Evolutionary conservation across 306 rosid genomes (phyloP).

Genomic region (Malus sylvestris): DNA sequence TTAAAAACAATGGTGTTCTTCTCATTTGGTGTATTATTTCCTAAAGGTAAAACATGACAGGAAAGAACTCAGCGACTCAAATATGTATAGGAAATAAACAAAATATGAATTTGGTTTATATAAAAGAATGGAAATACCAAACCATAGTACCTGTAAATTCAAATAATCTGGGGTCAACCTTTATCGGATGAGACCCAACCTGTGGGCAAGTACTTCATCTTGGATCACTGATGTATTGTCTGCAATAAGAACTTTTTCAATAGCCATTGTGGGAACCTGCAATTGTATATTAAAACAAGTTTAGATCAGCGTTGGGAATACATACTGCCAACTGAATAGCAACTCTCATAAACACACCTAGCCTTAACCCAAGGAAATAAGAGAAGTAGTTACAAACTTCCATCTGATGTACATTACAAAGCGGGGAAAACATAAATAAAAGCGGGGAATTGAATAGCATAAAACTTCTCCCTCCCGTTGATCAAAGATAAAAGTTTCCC

Average conservation of each 20-base stretch:
- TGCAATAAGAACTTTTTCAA: constrained; percentile 81
- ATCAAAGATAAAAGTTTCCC: too few species aligned
- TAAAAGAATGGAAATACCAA: not conserved
- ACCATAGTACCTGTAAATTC: constrained; percentile 63
- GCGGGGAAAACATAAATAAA: too few species aligned
- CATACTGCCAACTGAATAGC: not conserved
- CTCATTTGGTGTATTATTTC: constrained; percentile 54
- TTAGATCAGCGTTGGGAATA: not conserved
- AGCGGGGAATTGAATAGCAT: not conserved
- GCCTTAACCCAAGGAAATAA: not conserved
- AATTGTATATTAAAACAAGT: not conserved
- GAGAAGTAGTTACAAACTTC: not conserved
- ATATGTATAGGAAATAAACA: not conserved
- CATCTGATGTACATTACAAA: not conserved
- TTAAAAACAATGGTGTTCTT: constrained; percentile 81
- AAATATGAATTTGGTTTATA: not conserved
- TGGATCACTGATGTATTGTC: constrained; percentile 79
- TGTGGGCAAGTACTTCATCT: constrained; percentile 94
- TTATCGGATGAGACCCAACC: constrained; percentile 89
- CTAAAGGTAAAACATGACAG: constrained; percentile 18
- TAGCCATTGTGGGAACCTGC: constrained; percentile 97
- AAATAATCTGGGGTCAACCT: constrained; percentile 80
- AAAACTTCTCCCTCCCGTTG: not conserved
- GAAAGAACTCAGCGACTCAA: not conserved
- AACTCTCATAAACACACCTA: not conserved